Conservation (phyloP, 345 rosid species). For the Arabidopsis suecica region DNA sequence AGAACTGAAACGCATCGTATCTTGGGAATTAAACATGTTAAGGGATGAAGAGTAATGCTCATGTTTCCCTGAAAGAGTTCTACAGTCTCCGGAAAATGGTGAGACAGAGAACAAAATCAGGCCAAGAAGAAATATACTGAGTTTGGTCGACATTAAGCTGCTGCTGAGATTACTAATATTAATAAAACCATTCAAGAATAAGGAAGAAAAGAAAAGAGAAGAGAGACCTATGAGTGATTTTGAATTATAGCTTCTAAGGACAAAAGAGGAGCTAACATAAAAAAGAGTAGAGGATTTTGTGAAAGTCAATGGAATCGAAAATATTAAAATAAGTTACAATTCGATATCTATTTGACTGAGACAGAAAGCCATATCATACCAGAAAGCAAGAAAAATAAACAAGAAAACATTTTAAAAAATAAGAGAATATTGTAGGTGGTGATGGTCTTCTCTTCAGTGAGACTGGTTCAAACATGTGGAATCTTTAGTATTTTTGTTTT, state of each 20-base stretch:
- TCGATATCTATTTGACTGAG: neutral
- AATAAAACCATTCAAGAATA: too few relatives aligned
- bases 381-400: neutral
- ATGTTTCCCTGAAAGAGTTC: constrained; percentile 27
- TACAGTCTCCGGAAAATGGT: constrained; percentile 28
- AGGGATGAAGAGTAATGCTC: constrained; percentile 52
- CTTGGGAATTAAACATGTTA: constrained; percentile 58
- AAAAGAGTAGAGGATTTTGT: constrained; percentile 11
- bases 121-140: constrained; percentile 15
- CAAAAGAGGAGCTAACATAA: constrained; percentile 10
- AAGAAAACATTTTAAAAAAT: neutral
- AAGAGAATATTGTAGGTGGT: constrained; percentile 11
- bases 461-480: constrained; percentile 32
- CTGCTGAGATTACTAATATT: neutral
- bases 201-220: neutral
- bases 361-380: neutral
- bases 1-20: constrained; percentile 58
- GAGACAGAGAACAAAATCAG: constrained; percentile 18
- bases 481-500: neutral
- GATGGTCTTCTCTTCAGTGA: constrained; percentile 15
- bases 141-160: constrained; percentile 40
- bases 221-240: neutral
- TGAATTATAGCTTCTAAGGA: constrained; percentile 12
- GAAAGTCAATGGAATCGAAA: constrained; percentile 8
- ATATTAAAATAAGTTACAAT: neutral